Conservation (phyloP, 768 basidiomycete genomes). For the Inosperma sp. region DNA sequence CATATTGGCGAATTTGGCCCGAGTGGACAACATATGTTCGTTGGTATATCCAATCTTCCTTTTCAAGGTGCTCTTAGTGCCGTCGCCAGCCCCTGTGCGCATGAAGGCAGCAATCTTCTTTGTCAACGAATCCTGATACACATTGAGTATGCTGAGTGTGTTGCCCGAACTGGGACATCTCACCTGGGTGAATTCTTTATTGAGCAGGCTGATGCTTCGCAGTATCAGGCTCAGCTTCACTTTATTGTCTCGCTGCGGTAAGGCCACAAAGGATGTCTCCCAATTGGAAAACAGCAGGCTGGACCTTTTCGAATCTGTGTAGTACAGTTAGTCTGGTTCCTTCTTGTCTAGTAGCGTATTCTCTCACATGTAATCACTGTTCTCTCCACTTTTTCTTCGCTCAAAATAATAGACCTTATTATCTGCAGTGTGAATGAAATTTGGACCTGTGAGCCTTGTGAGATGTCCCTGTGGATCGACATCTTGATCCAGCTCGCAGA, state of each 20-base stretch:
- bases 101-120: too few species aligned
- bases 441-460: background rate
- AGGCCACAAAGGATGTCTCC: constrained; percentile 5
- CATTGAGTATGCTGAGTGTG: too few species aligned
- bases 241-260: background rate
- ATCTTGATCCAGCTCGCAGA: background rate
- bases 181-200: too few species aligned
- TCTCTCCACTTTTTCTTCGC: background rate
- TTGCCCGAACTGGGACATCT: too few species aligned
- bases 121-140: too few species aligned
- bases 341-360: background rate
- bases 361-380: background rate
- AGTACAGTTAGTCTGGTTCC: background rate
- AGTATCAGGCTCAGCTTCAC: background rate
- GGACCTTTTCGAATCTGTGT: background rate
- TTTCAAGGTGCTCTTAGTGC: too few species aligned
- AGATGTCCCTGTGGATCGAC: constrained; percentile 5
- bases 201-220: background rate
- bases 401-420: constrained; percentile 4
- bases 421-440: constrained; percentile 6
- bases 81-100: too few species aligned
- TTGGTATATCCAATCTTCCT: too few species aligned
- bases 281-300: background rate
- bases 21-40: too few species aligned
- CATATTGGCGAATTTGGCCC: too few species aligned